Percentiles rank a stretch among this genome's conserved stretches.
Conservation (phyloP, 129 eudicot genomes). For the Arctium minus region DNA sequence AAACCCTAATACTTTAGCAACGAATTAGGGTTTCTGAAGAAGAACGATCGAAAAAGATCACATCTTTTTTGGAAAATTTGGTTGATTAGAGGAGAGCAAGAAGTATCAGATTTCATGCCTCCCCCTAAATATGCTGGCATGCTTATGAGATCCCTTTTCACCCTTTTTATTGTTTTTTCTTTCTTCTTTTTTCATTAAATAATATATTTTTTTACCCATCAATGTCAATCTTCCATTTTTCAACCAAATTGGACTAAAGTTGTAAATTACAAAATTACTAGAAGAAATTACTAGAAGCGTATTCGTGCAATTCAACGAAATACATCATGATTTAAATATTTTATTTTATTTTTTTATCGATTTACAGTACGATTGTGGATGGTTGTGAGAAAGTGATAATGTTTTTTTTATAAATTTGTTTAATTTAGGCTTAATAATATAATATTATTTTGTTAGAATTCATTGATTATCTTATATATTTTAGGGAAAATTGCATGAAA, state of each 20-base stretch:
- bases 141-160: conserved; percentile 24
- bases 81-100: conserved; percentile 3
- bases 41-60: not conserved
- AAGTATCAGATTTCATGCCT: conserved; percentile 12
- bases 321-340: no score
- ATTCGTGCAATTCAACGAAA: no score
- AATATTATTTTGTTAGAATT: no score
- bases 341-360: no score
- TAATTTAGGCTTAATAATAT: not conserved
- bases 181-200: not conserved
- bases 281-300: no score
- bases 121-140: conserved; percentile 27
- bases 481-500: no score
- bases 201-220: not conserved
- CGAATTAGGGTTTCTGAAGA: conserved; percentile 20
- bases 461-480: no score
- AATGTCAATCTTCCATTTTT: not conserved
- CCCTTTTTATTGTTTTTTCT: not conserved
- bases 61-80: conserved; percentile 18
- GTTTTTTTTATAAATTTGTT: not conserved
- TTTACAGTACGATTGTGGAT: no score
- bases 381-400: no score
- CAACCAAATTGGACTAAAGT: not conserved
- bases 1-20: conserved; percentile 20
- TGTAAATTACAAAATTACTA: not conserved